A percentile compares a stretch with the other conserved stretches of the same genome.
These are phyloP conservation scores for Geotrichum bryndzae DNA, from an alignment of 1,139 yeast genomes.

Conservation along the genomic window DNA sequence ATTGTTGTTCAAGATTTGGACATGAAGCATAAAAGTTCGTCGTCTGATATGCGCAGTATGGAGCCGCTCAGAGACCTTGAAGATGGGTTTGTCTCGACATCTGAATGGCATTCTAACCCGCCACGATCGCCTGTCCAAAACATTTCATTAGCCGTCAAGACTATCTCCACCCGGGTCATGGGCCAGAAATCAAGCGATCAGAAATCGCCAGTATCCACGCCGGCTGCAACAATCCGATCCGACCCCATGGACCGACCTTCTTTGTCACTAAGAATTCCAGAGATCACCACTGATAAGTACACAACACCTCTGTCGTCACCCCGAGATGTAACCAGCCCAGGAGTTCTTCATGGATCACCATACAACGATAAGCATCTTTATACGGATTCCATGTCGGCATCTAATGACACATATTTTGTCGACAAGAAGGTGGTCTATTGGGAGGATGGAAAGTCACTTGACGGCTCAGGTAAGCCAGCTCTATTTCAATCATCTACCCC, in stretches of 20 bases:
- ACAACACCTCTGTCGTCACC: neutral
- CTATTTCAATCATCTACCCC: neutral
- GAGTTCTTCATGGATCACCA: neutral
- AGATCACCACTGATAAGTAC: neutral
- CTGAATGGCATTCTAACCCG: neutral
- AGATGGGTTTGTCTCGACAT: neutral
- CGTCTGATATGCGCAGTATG: neutral
- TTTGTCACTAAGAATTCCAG: neutral
- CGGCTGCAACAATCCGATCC: neutral
- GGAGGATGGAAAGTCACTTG: neutral
- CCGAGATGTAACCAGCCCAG: neutral
- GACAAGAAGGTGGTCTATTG: neutral
- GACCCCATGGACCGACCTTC: neutral
- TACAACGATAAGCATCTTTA: neutral
- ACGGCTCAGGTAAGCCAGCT: neutral
- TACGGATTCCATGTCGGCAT: neutral
- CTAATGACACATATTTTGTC: neutral
- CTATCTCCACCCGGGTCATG: conserved; percentile 4
- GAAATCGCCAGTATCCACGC: neutral
- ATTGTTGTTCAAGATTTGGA: neutral
- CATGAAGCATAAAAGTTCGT: neutral
- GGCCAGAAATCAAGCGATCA: conserved; percentile 2
- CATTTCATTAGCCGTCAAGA: conserved; percentile 12
- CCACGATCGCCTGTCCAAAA: conserved; percentile 6
- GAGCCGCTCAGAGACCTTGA: conserved; percentile 2